Evolutionary conservation across 768 basidiomycete species (phyloP).

Genomic region (button mushroom (Agaricus bisporus)): DNA sequence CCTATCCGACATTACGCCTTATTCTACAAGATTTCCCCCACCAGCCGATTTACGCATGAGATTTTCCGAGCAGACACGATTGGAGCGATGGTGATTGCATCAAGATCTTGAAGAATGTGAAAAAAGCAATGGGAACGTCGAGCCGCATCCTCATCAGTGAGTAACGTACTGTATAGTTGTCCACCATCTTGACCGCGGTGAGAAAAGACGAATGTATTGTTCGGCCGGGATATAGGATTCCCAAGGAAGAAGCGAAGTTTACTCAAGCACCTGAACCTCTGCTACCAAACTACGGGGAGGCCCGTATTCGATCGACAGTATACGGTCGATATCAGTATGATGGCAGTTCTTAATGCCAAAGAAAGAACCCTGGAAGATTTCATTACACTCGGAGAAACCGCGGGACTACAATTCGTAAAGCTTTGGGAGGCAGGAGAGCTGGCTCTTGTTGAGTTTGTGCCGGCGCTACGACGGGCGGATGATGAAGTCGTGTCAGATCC

Average conservation of each 20-base stretch:
- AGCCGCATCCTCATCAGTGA: constrained; percentile 32
- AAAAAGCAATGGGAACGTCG: constrained; percentile 25
- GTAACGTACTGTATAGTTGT: constrained; percentile 1
- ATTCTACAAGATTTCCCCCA: constrained; percentile 26
- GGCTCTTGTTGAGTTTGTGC: constrained; percentile 22
- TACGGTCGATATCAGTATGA: constrained; percentile 40
- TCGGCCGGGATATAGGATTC: constrained; percentile 18
- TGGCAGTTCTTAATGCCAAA: constrained; percentile 32
- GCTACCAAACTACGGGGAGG: constrained; percentile 41
- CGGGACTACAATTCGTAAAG: constrained; percentile 25
- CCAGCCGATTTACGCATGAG: background rate
- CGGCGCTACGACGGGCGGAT: too few species aligned
- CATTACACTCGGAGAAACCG: constrained; percentile 24
- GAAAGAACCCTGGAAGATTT: constrained; percentile 37
- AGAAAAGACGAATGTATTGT: constrained; percentile 31
- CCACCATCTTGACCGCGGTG: background rate
- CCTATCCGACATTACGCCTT: constrained; percentile 22
- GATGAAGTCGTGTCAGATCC: too few species aligned
- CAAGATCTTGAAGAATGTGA: constrained; percentile 27
- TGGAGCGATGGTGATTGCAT: constrained; percentile 31
- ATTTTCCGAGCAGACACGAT: constrained; percentile 22
- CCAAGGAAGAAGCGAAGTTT: background rate
- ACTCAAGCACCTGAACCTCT: constrained; percentile 35
- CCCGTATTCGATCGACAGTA: constrained; percentile 30
- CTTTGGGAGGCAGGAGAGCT: constrained; percentile 26